Percentiles rank a stretch among this genome's conserved stretches.
Conservation (phyloP, 2,329 filamentous ascomycete species). For the Colletotrichum tanaceti region DNA sequence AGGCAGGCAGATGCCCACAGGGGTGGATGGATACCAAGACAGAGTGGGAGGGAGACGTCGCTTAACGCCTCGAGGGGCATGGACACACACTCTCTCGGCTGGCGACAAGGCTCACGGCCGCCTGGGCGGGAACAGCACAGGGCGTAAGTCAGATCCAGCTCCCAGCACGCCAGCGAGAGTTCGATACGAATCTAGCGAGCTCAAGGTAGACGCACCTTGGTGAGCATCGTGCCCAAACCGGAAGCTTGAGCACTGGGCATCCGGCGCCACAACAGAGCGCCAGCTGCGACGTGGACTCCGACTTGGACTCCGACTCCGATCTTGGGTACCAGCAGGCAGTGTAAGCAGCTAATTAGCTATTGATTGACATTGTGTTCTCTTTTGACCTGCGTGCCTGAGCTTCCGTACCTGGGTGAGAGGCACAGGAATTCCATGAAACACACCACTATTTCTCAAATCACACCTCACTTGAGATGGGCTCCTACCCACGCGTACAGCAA, state of each 20-base stretch:
- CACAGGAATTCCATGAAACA: too few relatives aligned
- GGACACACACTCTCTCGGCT: neutral
- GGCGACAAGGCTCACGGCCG: slow-evolving; percentile 4
- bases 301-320: neutral
- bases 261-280: slow-evolving; percentile 34
- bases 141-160: slow-evolving; percentile 35
- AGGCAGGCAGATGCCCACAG: slow-evolving; percentile 12
- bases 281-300: neutral
- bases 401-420: slow-evolving; percentile 6
- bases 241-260: slow-evolving; percentile 38
- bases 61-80: neutral
- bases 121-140: slow-evolving; percentile 34
- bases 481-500: neutral
- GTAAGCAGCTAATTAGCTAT: too few relatives aligned
- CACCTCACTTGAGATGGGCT: neutral
- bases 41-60: too few relatives aligned
- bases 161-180: slow-evolving; percentile 8
- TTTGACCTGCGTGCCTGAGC: slow-evolving; percentile 2
- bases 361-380: neutral
- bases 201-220: slow-evolving; percentile 11
- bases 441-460: too few relatives aligned
- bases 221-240: slow-evolving; percentile 21
- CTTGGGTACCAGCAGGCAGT: neutral
- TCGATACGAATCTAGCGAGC: slow-evolving; percentile 18
- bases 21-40: neutral